Percentiles rank a stretch among this genome's conserved stretches.
Evolutionary conservation across 2,329 filamentous ascomycete species (phyloP).

Genomic region (Trichoderma oligosporum): DNA sequence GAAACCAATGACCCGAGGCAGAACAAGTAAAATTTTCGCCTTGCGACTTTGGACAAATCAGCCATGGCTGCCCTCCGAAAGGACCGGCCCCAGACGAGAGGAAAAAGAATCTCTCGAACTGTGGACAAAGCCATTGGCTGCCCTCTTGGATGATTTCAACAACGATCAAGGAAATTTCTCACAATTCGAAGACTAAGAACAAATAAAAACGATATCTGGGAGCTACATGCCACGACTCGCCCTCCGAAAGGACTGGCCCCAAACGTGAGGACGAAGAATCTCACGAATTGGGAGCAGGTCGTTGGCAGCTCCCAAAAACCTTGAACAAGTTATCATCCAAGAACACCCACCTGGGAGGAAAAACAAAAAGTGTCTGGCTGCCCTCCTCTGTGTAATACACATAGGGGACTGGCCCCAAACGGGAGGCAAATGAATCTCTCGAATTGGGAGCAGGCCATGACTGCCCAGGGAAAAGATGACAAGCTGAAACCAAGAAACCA

Average conservation of each 20-base stretch:
- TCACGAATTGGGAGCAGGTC: conserved; percentile 17
- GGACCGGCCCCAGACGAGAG: conserved; percentile 16
- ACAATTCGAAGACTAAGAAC: not conserved
- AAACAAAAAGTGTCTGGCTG: not conserved
- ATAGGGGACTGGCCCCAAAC: conserved; percentile 13
- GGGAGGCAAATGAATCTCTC: conserved; percentile 6
- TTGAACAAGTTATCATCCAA: not conserved
- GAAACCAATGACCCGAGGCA: not conserved
- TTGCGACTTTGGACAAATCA: conserved; percentile 6
- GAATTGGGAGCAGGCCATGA: conserved; percentile 15
- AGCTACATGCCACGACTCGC: not conserved
- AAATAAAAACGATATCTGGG: not conserved
- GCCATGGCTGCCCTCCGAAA: conserved; percentile 10
- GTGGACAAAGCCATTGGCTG: conserved; percentile 6
- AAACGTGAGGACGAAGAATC: conserved; percentile 17
- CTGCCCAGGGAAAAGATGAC: not conserved
- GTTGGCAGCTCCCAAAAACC: not conserved
- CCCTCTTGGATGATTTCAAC: conserved; percentile 9
- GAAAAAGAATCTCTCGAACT: conserved; percentile 16
- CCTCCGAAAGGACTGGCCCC: conserved; percentile 17
- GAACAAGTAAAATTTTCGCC: not conserved
- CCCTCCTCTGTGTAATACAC: not conserved
- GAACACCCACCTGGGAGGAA: not conserved
- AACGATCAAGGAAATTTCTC: not conserved
- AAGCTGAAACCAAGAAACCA: too few species aligned